Percentiles rank a stretch among this genome's conserved stretches.
Evolutionary conservation across 306 rosid genomes (phyloP).

Genomic region (Acmispon strigosus): DNA sequence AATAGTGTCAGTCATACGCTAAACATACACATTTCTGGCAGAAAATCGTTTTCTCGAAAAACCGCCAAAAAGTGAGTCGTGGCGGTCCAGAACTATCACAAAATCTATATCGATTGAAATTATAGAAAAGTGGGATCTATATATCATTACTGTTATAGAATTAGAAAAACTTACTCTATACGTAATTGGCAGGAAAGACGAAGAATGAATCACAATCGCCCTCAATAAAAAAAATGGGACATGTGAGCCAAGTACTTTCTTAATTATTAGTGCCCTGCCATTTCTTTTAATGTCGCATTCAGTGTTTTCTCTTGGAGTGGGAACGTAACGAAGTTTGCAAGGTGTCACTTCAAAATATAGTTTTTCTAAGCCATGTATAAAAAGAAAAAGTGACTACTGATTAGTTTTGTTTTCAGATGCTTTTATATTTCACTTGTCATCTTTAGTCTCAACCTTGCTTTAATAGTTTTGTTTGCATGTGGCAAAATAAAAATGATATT

Average conservation of each 20-base stretch:
- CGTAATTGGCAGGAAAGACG: background rate
- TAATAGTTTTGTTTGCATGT: constrained; percentile 34
- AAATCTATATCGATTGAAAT: too few relatives aligned
- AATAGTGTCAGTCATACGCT: too few relatives aligned
- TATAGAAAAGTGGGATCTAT: too few relatives aligned
- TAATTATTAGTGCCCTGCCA: too few relatives aligned
- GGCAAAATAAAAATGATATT: constrained; percentile 4
- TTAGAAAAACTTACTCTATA: background rate
- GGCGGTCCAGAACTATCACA: too few relatives aligned
- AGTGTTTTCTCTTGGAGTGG: constrained; percentile 13
- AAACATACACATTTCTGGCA: too few relatives aligned
- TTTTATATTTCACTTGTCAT: constrained; percentile 22
- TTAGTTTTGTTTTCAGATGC: constrained; percentile 13
- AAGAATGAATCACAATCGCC: constrained; percentile 10
- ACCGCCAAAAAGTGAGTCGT: too few relatives aligned
- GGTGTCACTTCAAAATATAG: constrained; percentile 27
- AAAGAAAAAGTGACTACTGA: constrained; percentile 20
- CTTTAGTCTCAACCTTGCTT: constrained; percentile 32
- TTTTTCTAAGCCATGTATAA: constrained; percentile 17
- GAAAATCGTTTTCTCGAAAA: too few relatives aligned
- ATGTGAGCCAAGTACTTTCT: constrained; percentile 7
- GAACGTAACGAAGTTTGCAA: constrained; percentile 29
- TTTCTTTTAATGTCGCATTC: background rate
- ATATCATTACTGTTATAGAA: background rate
- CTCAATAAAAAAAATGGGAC: constrained; percentile 9